These are phyloP conservation scores for Astrocystis sublimbata DNA, from an alignment of 495 filamentous ascomycete species.

Conservation along the genomic window DNA sequence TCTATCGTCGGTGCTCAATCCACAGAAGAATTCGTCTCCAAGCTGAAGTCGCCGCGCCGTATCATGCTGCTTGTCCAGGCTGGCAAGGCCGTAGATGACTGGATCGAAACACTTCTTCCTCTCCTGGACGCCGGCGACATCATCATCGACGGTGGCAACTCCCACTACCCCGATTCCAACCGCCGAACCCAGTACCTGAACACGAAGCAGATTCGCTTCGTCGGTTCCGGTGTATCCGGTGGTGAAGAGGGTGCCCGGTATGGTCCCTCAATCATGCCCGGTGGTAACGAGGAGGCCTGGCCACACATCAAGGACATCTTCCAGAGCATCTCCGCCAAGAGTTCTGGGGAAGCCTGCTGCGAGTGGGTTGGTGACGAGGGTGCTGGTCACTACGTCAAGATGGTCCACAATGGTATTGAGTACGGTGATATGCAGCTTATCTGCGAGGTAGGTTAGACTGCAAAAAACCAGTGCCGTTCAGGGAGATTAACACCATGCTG, in stretches of 20 bases:
- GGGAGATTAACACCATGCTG: conserved; percentile 21
- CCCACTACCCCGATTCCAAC: conserved; percentile 98
- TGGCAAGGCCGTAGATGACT: conserved; percentile 95
- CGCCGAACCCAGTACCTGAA: conserved; percentile 84
- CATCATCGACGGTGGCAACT: conserved; percentile 99
- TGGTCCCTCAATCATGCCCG: conserved; percentile 96
- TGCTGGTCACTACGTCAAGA: conserved; percentile 99
- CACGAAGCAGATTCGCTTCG: conserved; percentile 89
- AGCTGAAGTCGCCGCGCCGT: conserved; percentile 93
- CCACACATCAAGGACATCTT: conserved; percentile 98
- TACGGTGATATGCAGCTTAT: conserved; percentile 99
- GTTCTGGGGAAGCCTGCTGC: conserved; percentile 93
- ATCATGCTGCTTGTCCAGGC: conserved; percentile 99
- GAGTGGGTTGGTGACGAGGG: conserved; percentile 99
- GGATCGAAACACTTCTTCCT: conserved; percentile 93
- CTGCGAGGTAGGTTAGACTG: conserved; percentile 71
- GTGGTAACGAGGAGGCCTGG: conserved; percentile 97
- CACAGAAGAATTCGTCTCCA: conserved; percentile 87
- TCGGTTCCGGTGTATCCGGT: conserved; percentile 96
- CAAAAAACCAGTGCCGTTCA: neutral
- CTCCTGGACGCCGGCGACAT: conserved; percentile 91
- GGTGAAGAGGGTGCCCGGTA: conserved; percentile 99
- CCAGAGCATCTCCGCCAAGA: conserved; percentile 96
- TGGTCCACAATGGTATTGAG: conserved; percentile 99
- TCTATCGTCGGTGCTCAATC: conserved; percentile 91